phyloP scores from a whole-genome alignment of 2,329 filamentous ascomycete species.

The Eutypa lata region DNA sequence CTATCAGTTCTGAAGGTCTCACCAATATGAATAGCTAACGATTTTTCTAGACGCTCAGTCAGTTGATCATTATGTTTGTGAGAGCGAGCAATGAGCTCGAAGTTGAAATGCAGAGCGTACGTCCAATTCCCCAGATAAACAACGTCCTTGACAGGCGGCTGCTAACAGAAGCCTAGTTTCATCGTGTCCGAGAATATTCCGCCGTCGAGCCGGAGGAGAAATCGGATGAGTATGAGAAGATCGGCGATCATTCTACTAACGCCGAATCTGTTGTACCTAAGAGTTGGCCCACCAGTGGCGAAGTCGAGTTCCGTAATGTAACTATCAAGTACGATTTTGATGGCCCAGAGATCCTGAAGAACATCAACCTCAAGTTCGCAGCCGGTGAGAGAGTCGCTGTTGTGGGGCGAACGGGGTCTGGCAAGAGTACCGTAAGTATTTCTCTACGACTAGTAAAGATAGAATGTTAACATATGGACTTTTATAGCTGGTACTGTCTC shows the following conservation, averaged over 20 bases:
- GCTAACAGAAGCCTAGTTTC: slow-evolving; percentile 32
- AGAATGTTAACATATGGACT: slow-evolving; percentile 4
- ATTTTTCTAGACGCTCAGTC: slow-evolving; percentile 37
- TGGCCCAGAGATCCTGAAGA: slow-evolving; percentile 46
- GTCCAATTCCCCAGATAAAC: slow-evolving; percentile 15
- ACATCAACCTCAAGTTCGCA: slow-evolving; percentile 48
- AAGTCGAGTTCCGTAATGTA: slow-evolving; percentile 49
- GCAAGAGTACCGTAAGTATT: slow-evolving; percentile 70
- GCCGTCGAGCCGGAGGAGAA: slow-evolving; percentile 43
- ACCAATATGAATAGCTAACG: slow-evolving; percentile 7
- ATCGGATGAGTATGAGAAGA: slow-evolving; percentile 36
- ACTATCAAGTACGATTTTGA: slow-evolving; percentile 46
- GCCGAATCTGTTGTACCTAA: slow-evolving; percentile 35
- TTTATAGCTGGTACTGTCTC: slow-evolving; percentile 45
- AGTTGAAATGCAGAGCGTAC: slow-evolving; percentile 53
- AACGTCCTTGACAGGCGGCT: not conserved
- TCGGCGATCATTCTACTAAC: slow-evolving; percentile 39
- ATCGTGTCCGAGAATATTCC: slow-evolving; percentile 48
- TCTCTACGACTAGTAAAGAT: no score
- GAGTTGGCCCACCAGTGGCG: slow-evolving; percentile 43
- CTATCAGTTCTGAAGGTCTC: not conserved
- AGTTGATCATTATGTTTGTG: slow-evolving; percentile 49
- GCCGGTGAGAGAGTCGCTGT: slow-evolving; percentile 76
- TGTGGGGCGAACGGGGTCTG: slow-evolving; percentile 77
- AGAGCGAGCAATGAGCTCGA: slow-evolving; percentile 55